These are phyloP conservation scores for Carex kokanica DNA, from an alignment of 176 grass and related monocot species.

Conservation along the genomic window DNA sequence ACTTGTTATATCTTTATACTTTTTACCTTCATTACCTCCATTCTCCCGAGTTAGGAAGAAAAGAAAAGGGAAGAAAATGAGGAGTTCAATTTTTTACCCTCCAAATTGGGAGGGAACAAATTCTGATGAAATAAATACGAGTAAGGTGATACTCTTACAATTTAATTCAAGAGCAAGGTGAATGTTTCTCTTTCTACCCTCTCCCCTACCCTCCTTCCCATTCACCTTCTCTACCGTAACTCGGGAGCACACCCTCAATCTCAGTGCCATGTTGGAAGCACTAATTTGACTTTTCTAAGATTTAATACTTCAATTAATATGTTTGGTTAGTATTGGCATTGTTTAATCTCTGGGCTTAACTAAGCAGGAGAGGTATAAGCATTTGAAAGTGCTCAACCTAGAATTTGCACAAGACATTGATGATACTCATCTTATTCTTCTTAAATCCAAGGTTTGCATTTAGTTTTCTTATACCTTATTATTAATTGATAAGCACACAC, in stretches of 20 bases:
- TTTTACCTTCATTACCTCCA: not conserved
- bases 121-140: too few relatives aligned
- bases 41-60: not conserved
- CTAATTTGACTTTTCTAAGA: not conserved
- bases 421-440: conserved; percentile 62
- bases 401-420: conserved; percentile 88
- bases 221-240: too few relatives aligned
- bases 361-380: conserved; percentile 48
- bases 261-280: not conserved
- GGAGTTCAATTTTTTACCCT: too few relatives aligned
- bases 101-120: too few relatives aligned
- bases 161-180: too few relatives aligned
- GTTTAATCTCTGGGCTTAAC: conserved; percentile 14
- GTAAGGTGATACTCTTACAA: too few relatives aligned
- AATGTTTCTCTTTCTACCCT: too few relatives aligned
- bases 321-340: not conserved
- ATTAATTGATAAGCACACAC: not conserved
- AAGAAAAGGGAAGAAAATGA: too few relatives aligned
- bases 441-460: conserved; percentile 56
- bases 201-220: too few relatives aligned
- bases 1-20: not conserved
- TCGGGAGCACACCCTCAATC: not conserved
- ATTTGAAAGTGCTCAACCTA: conserved; percentile 69
- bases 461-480: not conserved
- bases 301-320: not conserved